Conservation (phyloP, 169 alveolate genomes). For the Blepharisma undulans region DNA sequence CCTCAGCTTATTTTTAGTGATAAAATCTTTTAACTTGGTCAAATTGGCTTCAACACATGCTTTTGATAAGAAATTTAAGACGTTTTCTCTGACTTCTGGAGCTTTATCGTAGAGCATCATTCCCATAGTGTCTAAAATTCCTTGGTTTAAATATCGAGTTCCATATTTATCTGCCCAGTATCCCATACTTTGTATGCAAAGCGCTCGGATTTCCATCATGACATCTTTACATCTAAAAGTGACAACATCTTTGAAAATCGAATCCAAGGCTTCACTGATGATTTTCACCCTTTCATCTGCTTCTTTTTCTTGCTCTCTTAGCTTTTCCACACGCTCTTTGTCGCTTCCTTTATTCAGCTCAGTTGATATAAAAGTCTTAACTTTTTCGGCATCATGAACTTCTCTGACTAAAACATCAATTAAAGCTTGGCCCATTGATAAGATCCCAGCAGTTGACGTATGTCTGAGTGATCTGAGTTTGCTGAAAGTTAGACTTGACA, state of each 20-base stretch:
- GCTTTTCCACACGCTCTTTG: not conserved
- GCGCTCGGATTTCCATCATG: not conserved
- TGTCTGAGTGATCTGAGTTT: not conserved
- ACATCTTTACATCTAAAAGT: not conserved
- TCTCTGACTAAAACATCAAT: constrained; percentile 9
- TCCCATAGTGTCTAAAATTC: not conserved
- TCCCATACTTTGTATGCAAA: constrained; percentile 12
- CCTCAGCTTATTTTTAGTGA: not conserved
- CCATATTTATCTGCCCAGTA: constrained; percentile 12
- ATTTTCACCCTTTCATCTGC: not conserved
- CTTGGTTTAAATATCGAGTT: not conserved
- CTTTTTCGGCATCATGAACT: not conserved
- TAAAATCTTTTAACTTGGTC: not conserved
- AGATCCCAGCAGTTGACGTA: constrained; percentile 11
- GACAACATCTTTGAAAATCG: constrained; percentile 3
- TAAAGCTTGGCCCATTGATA: constrained; percentile 10
- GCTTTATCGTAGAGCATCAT: constrained; percentile 6
- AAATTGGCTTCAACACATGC: not conserved
- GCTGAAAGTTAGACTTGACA: constrained; percentile 25
- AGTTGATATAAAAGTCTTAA: constrained; percentile 3
- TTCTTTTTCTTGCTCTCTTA: constrained; percentile 32
- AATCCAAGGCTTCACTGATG: not conserved
- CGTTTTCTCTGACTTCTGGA: constrained; percentile 6
- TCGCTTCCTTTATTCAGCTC: not conserved
- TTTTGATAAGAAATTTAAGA: not conserved